Conservation (phyloP, 2,329 filamentous ascomycete genomes). For the Aspergillus puulaauensis region DNA sequence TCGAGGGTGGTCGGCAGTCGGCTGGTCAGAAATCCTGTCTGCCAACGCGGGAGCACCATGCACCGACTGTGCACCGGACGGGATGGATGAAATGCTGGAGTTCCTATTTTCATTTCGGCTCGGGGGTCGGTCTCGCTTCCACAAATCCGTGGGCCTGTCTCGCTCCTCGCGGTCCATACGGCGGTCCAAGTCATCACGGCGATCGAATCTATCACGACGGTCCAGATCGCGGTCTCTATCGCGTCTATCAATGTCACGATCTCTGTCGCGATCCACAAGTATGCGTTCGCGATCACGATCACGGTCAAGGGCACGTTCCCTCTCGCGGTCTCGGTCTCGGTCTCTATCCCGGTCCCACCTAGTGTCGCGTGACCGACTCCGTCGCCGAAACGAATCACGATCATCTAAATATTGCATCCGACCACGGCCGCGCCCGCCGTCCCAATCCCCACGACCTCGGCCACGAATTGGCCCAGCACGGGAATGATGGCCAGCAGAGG, state of each 20-base stretch:
- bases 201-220: constrained; percentile 30
- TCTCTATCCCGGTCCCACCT: constrained; percentile 44
- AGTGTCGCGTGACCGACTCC: constrained; percentile 46
- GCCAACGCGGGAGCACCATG: constrained; percentile 14
- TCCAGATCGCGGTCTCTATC: constrained; percentile 33
- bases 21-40: constrained; percentile 28
- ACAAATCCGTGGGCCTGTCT: constrained; percentile 33
- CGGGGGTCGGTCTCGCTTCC: constrained; percentile 43
- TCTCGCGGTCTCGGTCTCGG: constrained; percentile 37
- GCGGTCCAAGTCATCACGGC: constrained; percentile 31
- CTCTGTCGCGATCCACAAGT: constrained; percentile 27
- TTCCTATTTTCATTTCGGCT: constrained; percentile 31
- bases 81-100: constrained; percentile 24
- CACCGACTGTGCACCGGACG: constrained; percentile 14
- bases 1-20: constrained; percentile 23
- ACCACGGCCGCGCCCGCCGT: constrained; percentile 44
- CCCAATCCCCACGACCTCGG: constrained; percentile 44
- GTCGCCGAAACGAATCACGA: constrained; percentile 42
- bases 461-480: constrained; percentile 42
- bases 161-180: constrained; percentile 31
- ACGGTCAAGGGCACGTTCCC: constrained; percentile 32
- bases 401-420: constrained; percentile 41
- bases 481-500: constrained; percentile 32
- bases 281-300: constrained; percentile 30
- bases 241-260: constrained; percentile 18